Conservation (phyloP, 257 asterid species). For the Gentiana macrophylla region DNA sequence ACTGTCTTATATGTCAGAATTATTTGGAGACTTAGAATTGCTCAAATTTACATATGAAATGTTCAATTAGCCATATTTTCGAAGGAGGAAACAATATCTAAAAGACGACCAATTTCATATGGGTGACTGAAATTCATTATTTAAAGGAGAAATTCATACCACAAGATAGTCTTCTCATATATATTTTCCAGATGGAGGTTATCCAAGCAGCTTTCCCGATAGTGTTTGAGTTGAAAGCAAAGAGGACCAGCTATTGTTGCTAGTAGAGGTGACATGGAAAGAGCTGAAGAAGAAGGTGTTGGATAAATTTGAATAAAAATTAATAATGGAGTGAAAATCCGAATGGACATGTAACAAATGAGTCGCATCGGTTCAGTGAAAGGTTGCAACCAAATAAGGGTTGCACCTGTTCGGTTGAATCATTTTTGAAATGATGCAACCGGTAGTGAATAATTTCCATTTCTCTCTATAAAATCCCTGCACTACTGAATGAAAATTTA, state of each 20-base stretch:
- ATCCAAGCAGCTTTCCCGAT: slow-evolving; percentile 46
- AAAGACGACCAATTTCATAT: no score
- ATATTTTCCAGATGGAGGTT: slow-evolving; percentile 58
- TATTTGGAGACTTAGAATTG: slow-evolving; percentile 60
- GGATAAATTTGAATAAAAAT: no score
- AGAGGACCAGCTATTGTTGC: slow-evolving; percentile 17
- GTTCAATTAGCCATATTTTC: slow-evolving; percentile 53
- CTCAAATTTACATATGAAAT: slow-evolving; percentile 65
- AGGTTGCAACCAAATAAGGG: no score
- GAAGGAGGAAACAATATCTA: slow-evolving; percentile 6
- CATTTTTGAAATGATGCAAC: no score
- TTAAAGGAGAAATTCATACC: slow-evolving; percentile 28
- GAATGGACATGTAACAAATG: no score
- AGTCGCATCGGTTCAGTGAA: no score
- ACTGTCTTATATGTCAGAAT: slow-evolving; percentile 63
- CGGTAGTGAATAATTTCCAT: no score
- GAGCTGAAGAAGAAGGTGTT: slow-evolving; percentile 14
- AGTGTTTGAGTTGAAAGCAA: slow-evolving; percentile 27
- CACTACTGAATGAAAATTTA: no score
- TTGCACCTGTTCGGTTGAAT: no score
- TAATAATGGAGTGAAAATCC: no score
- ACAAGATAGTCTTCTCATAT: slow-evolving; percentile 88
- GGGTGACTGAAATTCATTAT: no score
- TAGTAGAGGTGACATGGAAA: slow-evolving; percentile 8
- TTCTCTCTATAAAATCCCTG: no score